Conservation (phyloP, 129 eudicot genomes). For the Pseudognaphalium luteoalbum region DNA sequence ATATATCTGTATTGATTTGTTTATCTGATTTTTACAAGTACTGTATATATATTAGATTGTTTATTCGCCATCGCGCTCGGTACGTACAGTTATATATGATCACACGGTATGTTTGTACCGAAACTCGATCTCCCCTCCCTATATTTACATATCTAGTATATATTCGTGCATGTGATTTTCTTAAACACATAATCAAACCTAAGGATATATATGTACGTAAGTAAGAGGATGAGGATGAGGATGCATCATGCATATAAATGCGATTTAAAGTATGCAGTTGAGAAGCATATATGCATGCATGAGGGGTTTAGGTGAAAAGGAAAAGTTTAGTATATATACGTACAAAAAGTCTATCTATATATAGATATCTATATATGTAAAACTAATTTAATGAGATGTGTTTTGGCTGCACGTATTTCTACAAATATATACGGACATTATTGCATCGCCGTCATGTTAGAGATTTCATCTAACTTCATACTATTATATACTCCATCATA, state of each 20-base stretch:
- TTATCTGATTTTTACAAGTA: too few species aligned
- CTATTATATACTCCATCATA: neutral
- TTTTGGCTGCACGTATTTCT: neutral
- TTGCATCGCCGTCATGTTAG: neutral
- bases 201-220: neutral
- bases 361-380: neutral
- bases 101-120: too few species aligned
- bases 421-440: neutral
- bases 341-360: neutral
- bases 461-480: neutral
- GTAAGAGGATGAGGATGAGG: neutral
- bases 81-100: too few species aligned
- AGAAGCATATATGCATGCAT: neutral
- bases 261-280: neutral
- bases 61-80: too few species aligned
- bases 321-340: neutral
- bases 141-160: neutral
- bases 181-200: neutral
- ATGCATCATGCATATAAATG: neutral
- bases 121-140: neutral
- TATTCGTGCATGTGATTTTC: neutral
- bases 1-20: too few species aligned
- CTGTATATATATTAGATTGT: too few species aligned
- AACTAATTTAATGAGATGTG: neutral
- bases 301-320: neutral